These are phyloP conservation scores for Metschnikowia matae DNA, from an alignment of 805 yeast species.

Conservation along the genomic window DNA sequence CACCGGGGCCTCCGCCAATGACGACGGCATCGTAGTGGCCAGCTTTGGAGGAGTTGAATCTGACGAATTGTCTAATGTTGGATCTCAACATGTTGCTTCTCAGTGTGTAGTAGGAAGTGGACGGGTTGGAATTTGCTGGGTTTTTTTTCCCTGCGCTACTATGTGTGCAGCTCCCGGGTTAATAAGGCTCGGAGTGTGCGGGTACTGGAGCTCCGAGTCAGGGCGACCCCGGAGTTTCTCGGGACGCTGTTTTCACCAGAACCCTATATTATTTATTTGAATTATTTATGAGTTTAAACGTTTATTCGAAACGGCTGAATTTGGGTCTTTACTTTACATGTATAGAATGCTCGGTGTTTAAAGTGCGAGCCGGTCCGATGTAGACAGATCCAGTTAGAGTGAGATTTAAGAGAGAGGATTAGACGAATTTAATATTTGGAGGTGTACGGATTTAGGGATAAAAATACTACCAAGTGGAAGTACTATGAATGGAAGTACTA, in stretches of 20 bases:
- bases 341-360: too few species aligned
- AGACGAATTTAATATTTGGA: too few species aligned
- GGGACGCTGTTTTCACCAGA: neutral
- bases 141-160: conserved; percentile 4
- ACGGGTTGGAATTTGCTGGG: neutral
- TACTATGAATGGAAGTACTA: too few species aligned
- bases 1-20: conserved; percentile 99
- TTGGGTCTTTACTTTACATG: too few species aligned
- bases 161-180: neutral
- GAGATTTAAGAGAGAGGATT: too few species aligned
- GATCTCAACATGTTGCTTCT: conserved; percentile 18
- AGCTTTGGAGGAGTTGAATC: conserved; percentile 42
- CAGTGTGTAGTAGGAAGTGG: neutral
- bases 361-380: too few species aligned
- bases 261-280: too few species aligned
- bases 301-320: too few species aligned
- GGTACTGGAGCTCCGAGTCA: conserved; percentile 2
- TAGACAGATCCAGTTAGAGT: too few species aligned
- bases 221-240: neutral
- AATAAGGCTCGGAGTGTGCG: conserved; percentile 5
- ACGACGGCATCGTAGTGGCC: conserved; percentile 83
- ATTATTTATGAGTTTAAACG: too few species aligned
- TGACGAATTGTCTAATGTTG: conserved; percentile 31
- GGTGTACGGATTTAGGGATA: too few species aligned
- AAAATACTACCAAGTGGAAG: too few species aligned